phyloP scores from a whole-genome alignment of 148 eudicot species.

The Bassia scoparia region DNA sequence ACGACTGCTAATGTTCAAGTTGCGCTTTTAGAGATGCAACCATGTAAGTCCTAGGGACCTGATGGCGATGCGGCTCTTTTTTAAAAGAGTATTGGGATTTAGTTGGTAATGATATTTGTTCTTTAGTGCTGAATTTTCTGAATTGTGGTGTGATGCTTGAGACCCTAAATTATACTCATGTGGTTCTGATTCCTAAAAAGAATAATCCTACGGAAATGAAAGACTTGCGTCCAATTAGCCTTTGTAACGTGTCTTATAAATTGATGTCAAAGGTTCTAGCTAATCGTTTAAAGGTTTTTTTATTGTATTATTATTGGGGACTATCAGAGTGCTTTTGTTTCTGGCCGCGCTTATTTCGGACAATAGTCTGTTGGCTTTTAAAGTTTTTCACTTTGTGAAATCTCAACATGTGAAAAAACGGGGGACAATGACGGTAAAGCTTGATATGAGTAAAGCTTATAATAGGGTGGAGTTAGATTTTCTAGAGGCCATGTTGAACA shows the following conservation, averaged over 20 bases:
- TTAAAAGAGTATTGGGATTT: neutral
- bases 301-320: neutral
- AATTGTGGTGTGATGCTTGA: neutral
- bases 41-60: neutral
- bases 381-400: neutral
- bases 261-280: neutral
- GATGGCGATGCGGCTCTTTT: neutral
- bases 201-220: neutral
- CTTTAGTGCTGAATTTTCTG: neutral
- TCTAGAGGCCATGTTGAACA: neutral
- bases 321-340: neutral
- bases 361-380: neutral
- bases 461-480: neutral
- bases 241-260: neutral
- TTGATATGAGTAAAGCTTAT: conserved; percentile 1
- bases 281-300: neutral
- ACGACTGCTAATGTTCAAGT: too few relatives aligned
- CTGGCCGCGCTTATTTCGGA: neutral
- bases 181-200: neutral
- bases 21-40: neutral
- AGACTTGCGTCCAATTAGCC: neutral
- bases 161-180: neutral
- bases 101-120: neutral
- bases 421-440: neutral
- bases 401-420: neutral